Percentiles rank a stretch among this genome's conserved stretches.
phyloP scores from a whole-genome alignment of 2,329 filamentous ascomycete species.

The Fusarium sp. region DNA sequence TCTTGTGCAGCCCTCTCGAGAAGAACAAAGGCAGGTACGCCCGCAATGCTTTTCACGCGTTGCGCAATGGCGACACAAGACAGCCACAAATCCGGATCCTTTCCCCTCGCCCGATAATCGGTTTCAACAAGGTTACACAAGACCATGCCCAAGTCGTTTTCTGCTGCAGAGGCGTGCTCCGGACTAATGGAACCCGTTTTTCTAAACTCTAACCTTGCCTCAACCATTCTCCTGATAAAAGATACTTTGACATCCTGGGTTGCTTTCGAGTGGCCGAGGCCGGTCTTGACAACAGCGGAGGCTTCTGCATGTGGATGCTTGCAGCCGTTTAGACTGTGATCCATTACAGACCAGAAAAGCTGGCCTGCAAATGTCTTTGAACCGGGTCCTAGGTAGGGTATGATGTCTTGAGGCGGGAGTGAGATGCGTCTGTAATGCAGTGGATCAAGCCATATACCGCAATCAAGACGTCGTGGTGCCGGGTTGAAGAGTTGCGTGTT shows the following conservation, averaged over 20 bases:
- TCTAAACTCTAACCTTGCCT: slow-evolving; percentile 30
- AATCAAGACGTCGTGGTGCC: slow-evolving; percentile 2
- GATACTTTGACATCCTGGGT: slow-evolving; percentile 5
- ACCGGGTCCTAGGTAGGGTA: slow-evolving; percentile 24
- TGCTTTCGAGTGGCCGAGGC: slow-evolving; percentile 18
- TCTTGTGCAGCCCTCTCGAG: slow-evolving; percentile 13
- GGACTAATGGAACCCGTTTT: slow-evolving; percentile 17
- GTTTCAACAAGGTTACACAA: slow-evolving; percentile 9
- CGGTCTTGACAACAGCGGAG: slow-evolving; percentile 1
- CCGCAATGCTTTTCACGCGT: slow-evolving; percentile 11
- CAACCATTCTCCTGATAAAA: slow-evolving; percentile 27
- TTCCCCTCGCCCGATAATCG: slow-evolving; percentile 22
- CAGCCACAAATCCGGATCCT: slow-evolving; percentile 19
- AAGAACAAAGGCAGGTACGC: slow-evolving; percentile 1
- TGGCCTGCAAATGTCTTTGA: slow-evolving; percentile 22
- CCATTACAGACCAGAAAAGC: slow-evolving; percentile 34
- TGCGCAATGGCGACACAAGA: slow-evolving; percentile 19
- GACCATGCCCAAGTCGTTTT: slow-evolving; percentile 21
- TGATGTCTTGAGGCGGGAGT: slow-evolving; percentile 29
- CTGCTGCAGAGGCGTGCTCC: slow-evolving; percentile 15
- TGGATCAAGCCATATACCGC: slow-evolving; percentile 26
- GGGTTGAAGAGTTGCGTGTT: too few relatives aligned
- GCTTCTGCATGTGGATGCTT: slow-evolving; percentile 2
- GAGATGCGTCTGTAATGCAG: slow-evolving; percentile 23
- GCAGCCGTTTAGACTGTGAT: slow-evolving; percentile 13